A percentile compares a stretch with the other conserved stretches of the same genome.
Conservation (phyloP, 768 basidiomycete species). For the Suillus discolor region DNA sequence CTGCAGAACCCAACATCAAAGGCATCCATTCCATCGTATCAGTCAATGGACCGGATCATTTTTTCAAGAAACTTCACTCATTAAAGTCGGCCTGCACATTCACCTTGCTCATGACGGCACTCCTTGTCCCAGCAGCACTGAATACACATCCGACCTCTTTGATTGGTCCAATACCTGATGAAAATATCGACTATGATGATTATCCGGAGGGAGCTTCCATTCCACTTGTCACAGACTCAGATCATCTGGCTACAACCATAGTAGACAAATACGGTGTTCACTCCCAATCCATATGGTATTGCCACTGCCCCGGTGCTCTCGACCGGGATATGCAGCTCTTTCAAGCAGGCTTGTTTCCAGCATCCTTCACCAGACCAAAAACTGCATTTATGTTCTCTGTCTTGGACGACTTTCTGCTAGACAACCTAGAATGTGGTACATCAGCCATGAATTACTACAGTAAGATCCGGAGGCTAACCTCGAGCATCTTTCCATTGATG, state of each 20-base stretch:
- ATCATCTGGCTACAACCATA: neutral
- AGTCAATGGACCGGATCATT: neutral
- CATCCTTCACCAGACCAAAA: neutral
- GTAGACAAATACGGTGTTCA: neutral
- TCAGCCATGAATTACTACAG: no score
- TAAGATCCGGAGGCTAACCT: no score
- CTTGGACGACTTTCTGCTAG: no score
- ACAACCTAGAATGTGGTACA: no score
- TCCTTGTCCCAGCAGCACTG: neutral
- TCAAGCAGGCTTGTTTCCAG: no score
- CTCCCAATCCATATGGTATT: neutral
- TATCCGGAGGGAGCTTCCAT: neutral
- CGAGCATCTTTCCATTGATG: no score
- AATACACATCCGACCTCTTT: neutral
- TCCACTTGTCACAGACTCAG: neutral
- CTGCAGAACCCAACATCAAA: no score
- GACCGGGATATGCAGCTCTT: neutral
- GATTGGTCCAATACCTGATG: neutral
- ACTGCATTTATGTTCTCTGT: no score
- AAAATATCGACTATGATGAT: neutral
- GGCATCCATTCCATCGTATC: neutral
- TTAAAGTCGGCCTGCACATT: neutral
- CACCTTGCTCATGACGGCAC: neutral
- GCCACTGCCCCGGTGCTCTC: neutral
- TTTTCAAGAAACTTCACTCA: neutral